A percentile compares a stretch with the other conserved stretches of the same genome.
phyloP scores from a whole-genome alignment of 1,284 basidiomycete genomes.

The Psilocybe mexicana region DNA sequence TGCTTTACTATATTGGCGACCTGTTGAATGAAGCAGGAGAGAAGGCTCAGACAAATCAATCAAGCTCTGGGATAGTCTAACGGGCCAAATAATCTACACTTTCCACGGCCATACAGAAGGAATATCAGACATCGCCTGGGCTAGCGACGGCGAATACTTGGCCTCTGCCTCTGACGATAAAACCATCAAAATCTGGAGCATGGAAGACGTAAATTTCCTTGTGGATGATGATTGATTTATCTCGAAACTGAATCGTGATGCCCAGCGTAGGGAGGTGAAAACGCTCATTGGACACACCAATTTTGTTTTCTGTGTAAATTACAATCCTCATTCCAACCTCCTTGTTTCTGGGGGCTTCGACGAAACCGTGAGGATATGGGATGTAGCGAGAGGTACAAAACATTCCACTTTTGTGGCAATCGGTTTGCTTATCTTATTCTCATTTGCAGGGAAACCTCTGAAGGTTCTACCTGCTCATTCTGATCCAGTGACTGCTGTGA shows the following conservation, averaged over 20 bases:
- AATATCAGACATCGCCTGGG: conserved; percentile 89
- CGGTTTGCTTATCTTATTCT: conserved; percentile 1
- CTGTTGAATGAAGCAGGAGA: conserved; percentile 36
- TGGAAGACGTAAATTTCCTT: conserved; percentile 55
- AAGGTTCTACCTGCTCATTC: conserved; percentile 92
- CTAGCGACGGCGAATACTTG: conserved; percentile 75
- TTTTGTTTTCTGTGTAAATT: conserved; percentile 91
- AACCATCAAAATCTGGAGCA: conserved; percentile 79
- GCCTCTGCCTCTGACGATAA: conserved; percentile 93
- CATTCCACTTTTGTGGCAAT: not conserved
- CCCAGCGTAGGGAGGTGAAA: conserved; percentile 59
- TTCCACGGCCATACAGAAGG: conserved; percentile 76
- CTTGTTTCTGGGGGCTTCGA: conserved; percentile 93
- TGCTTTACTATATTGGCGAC: conserved; percentile 1
- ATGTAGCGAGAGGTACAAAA: conserved; percentile 79
- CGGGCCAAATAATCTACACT: conserved; percentile 72
- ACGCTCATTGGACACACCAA: conserved; percentile 85
- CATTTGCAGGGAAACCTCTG: conserved; percentile 62
- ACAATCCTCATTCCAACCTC: conserved; percentile 86
- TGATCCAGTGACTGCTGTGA: conserved; percentile 92
- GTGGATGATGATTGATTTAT: not conserved
- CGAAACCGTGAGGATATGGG: conserved; percentile 95
- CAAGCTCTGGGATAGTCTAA: conserved; percentile 75
- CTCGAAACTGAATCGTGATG: conserved; percentile 12
- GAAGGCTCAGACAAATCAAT: conserved; percentile 78